Base-by-base conservation (phyloP, 129 eudicot species). In the Flaveria bidentis region DNA sequence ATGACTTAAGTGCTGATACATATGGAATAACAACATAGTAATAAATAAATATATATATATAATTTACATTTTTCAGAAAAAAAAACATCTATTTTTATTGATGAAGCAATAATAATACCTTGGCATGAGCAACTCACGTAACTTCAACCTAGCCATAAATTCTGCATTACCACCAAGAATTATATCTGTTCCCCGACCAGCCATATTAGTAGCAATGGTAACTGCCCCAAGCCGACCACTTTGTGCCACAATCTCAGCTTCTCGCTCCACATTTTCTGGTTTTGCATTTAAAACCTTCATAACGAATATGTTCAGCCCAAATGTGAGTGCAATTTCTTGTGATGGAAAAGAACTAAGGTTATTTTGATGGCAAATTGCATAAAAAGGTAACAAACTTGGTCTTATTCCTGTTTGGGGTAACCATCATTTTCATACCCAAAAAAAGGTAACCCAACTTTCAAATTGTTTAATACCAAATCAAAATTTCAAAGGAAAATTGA, bases 191-290 rank as follows among this genome's bases (percentile, higher is more conserved):
- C 99, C 99, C 79, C 99, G 96, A 69, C 99, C 99, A 51, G 99
- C 99, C 99, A 95, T 95, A 81, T 95, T 95, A 17, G 99, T 95
- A 62, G 99, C 97, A 79, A 95, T 91, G 39, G 97, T 95, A 76
- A 95, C 96, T 30, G 95, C 96, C 65, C 97, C 99, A 74, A 91
- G 90, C 36, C 99, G 97, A 74, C 99, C 99, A 84, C 99, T 95
- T 76, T 95, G 99, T 69, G 97, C 97, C 77, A 95, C 99, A 83
- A 95, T 95, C 84, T 95, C 99, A 77, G 99, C 99, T 85, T 95
- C 99, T 83, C 99, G 85, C 83, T 95, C 99, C 85, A 95, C 99
- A 79, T 95, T 95, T 80, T 95, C 99, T 83, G 99, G 99, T 86
- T 95, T 95, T 45, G 99, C 99, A 78, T 95, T 95, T 52, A 95